Base-by-base conservation (phyloP, 805 yeast species). In the Vanderwaltozyma polyspora region DNA sequence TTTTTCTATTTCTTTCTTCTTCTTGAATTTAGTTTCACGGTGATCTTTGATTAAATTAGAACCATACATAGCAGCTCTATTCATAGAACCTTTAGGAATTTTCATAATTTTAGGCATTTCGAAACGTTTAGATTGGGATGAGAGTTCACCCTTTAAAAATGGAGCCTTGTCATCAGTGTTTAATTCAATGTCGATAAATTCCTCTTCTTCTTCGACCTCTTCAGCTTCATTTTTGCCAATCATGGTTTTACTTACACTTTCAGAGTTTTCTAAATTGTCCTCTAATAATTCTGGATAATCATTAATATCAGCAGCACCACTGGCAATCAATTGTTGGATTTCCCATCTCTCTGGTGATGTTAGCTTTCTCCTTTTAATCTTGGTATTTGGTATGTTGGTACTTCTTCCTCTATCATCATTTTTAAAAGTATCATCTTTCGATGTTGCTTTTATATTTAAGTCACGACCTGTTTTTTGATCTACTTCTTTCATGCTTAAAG, bases 301-400 rank as follows among this genome's bases (percentile, higher is more conserved):
- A 3, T 72, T 66, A 1, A 79, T 71, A 5, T 75, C 64, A 0
- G 75, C 72, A 0, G 73, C 87, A 3, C 94, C 94, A 5, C 89
- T 72, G 0, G 89, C 77, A 18, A 80, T 81, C 29, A 87, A 60
- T 51, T 87, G 95, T 23, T 81, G 66, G 33, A 83, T 67, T 51
- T 89, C 96, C 94, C 95, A 87, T 36, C 85, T 59, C 56, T 87
- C 97, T 0, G 93, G 93, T 0, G 93, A 80, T 0, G 93, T 79
- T 24, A 79, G 54, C 34, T 82, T 66, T 40, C 66, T 59, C 40
- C 57, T 62, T 6, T 37, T 42, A 10, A 43, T 45, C 8, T 25
- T 28, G 24, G 22, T 43, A 8, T 27, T 47, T 45, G 33, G 15
- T 8, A 3, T n/a, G 5, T 29, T 24, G 6, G 3, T 28, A 5